Evolutionary conservation across 2,329 filamentous ascomycete genomes (phyloP), one percentile per base, ranked within the genome.

Genomic region (Incumbomyces delicatus): DNA sequence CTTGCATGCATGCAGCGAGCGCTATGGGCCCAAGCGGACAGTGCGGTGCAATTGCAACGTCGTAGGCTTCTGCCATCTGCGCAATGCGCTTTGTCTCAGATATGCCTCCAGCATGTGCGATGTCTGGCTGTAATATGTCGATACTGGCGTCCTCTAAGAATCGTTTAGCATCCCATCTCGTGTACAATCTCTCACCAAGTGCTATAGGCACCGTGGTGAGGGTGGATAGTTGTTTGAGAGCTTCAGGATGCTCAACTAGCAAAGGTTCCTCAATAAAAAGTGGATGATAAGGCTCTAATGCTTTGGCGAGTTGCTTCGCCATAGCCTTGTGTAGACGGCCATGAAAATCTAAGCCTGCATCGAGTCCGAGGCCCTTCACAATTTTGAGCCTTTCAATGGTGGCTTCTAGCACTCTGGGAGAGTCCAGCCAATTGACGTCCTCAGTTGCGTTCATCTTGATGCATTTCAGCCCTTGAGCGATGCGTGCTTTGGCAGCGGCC

Each of bases 371-470:
- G 0, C 72, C 70, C 59, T 83, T 86, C 8, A 89, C 84, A 0
- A 75, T 70, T 54, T 81, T 79, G 11, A 89, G 67, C 1, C 85
- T 73, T 48, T 84, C 76, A 2, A 87, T 77, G 37, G 76, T 79
- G 4, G 73, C 68, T 37, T 83, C 72, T 0, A 89, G 70, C 0
- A 72, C 71, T 0, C 72, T 68, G 0, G 85, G 85, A 1, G 81
- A 83, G 62, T 89, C 85, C 0, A 89, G 70, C 83, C 82, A 87
- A 50, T 75, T 77, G 1, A 86, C 63, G 50, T 85, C 82, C 56
- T 81, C 80, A 0, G 82, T 87, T 2, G 74, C 83, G 59, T 87
- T 87, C 83, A 87, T 87, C 59, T 87, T 86, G 47, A 87, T 49
- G 39, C 51, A 55, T 12, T 50, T 52, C 20, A 67, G 61, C 1